Percentiles rank a stretch among this genome's conserved stretches.
Evolutionary conservation across 2,329 filamentous ascomycete genomes (phyloP).

Genomic region (Neofusicoccum laricinum): DNA sequence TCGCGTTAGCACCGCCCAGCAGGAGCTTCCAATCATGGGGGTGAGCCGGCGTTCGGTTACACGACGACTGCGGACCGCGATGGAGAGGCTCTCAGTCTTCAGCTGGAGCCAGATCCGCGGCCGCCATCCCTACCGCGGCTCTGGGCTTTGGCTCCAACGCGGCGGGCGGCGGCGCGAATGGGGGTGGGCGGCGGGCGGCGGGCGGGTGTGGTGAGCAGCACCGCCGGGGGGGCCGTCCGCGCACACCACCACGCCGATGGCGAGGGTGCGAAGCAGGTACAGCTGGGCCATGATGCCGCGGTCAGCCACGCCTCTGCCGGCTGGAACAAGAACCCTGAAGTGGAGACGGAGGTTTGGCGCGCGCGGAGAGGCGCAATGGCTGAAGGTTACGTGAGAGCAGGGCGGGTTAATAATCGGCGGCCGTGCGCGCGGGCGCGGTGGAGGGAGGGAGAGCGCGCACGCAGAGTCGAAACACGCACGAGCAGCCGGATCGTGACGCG

Average conservation of each 20-base stretch:
- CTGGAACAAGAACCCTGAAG: not conserved
- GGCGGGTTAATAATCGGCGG: not conserved
- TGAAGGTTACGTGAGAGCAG: constrained; percentile 12
- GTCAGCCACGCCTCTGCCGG: not conserved
- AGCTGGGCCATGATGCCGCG: not conserved
- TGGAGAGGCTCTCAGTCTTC: constrained; percentile 9
- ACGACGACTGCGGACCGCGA: not conserved
- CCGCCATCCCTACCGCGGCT: constrained; percentile 8
- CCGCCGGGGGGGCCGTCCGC: not conserved
- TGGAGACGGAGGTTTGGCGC: constrained; percentile 3
- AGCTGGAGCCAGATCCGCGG: constrained; percentile 11
- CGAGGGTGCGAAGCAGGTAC: not conserved
- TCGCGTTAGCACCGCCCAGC: constrained; percentile 4
- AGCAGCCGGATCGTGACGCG: not conserved
- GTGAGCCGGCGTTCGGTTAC: constrained; percentile 6
- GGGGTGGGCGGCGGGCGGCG: not conserved
- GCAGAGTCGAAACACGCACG: not conserved
- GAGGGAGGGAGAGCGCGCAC: not conserved
- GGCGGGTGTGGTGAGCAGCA: not conserved
- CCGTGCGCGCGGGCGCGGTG: not conserved
- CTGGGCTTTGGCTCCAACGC: constrained; percentile 1
- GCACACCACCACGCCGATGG: constrained; percentile 1
- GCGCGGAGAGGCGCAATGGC: not conserved
- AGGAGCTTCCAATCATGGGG: not conserved
- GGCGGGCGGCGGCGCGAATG: not conserved